Evolutionary conservation across 805 yeast species (phyloP).

Genomic region (Pichia cephalocereana): DNA sequence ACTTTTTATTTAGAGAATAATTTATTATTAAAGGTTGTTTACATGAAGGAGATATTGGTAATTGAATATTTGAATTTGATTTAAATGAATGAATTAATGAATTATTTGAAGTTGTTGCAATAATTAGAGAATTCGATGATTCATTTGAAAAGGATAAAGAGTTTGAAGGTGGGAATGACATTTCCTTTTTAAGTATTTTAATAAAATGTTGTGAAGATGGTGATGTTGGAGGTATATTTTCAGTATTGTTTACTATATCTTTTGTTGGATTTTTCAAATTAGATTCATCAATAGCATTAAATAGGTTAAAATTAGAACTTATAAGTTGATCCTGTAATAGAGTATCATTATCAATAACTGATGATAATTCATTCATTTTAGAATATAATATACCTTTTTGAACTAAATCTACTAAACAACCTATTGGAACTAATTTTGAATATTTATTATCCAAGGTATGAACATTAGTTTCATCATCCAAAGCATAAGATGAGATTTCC

Average conservation of each 20-base stretch:
- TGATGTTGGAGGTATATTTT: conserved; percentile 4
- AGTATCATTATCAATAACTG: conserved; percentile 4
- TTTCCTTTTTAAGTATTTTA: conserved; percentile 29
- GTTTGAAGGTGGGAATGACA: conserved; percentile 35
- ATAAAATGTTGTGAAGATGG: conserved; percentile 21
- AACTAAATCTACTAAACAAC: conserved; percentile 70
- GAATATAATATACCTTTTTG: conserved; percentile 79
- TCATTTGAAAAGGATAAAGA: conserved; percentile 51
- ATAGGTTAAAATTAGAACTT: conserved; percentile 36
- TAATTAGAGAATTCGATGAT: conserved; percentile 36
- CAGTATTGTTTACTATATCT: no score
- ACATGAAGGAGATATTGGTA: conserved; percentile 18
- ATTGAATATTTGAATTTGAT: conserved; percentile 8
- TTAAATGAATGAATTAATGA: conserved; percentile 21
- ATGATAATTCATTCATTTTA: conserved; percentile 51
- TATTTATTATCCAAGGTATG: conserved; percentile 44
- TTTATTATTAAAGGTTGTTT: conserved; percentile 26
- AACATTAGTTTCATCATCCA: conserved; percentile 65
- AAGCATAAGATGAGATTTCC: conserved; percentile 69
- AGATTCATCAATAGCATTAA: conserved; percentile 37
- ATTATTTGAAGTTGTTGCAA: conserved; percentile 32
- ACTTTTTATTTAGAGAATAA: conserved; percentile 64
- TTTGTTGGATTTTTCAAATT: background rate
- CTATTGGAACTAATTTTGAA: conserved; percentile 54
- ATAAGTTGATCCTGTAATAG: conserved; percentile 18